Evolutionary conservation across 352 stramenopile species (phyloP).

Genomic region (Phytophthora aleatoria): DNA sequence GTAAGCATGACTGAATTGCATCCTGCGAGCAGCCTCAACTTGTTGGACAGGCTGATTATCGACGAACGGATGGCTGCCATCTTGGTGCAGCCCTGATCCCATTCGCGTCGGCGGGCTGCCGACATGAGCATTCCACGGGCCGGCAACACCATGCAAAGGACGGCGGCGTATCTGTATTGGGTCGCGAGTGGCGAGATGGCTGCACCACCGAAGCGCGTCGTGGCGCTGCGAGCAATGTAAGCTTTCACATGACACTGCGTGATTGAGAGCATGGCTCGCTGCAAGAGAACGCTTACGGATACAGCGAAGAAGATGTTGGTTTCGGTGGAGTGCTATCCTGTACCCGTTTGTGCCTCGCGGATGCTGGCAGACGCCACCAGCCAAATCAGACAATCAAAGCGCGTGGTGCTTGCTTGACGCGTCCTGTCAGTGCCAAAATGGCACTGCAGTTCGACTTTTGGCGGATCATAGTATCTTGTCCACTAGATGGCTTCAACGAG

Average conservation of each 20-base stretch:
- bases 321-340: background rate
- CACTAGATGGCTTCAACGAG: conserved; percentile 3
- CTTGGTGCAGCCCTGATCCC: no score
- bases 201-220: background rate
- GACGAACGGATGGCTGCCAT: no score
- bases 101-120: no score
- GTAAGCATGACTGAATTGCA: no score
- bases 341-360: background rate
- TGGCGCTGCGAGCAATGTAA: background rate
- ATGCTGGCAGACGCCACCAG: conserved; percentile 1
- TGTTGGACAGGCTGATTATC: no score
- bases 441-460: conserved; percentile 4
- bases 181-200: background rate
- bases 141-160: no score
- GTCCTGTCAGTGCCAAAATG: background rate
- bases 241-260: background rate
- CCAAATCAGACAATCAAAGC: no score
- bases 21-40: background rate
- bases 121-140: no score
- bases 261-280: background rate
- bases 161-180: no score
- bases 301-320: background rate
- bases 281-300: background rate
- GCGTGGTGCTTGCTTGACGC: background rate
- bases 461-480: conserved; percentile 16